Percentiles rank a stretch among this genome's conserved stretches.
These are phyloP conservation scores for Alternaria rosae DNA, from an alignment of 2,329 filamentous ascomycete species.

Conservation along the genomic window DNA sequence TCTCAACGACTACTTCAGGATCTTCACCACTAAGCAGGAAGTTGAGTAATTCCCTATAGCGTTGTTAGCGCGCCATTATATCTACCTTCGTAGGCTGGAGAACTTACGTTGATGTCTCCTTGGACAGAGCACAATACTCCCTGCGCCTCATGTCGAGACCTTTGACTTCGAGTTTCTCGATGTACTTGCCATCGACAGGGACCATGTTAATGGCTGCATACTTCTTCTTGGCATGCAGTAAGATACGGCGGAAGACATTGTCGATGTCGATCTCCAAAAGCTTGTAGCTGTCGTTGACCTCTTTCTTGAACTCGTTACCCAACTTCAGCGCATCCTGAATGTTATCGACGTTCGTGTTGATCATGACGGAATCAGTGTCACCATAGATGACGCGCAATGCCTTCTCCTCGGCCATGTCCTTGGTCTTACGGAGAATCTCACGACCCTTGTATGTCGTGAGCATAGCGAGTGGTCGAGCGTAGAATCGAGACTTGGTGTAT, in stretches of 20 bases:
- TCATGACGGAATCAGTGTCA: conserved; percentile 99
- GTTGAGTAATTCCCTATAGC: conserved; percentile 75
- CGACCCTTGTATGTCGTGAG: conserved; percentile 97
- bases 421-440: conserved; percentile 95
- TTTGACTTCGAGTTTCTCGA: conserved; percentile 97
- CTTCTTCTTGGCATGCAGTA: conserved; percentile 98
- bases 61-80: conserved; percentile 13
- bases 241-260: conserved; percentile 90
- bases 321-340: conserved; percentile 90
- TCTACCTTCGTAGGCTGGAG: neutral
- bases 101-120: conserved; percentile 80
- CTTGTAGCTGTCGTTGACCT: conserved; percentile 92
- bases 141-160: conserved; percentile 97
- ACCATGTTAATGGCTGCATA: conserved; percentile 96
- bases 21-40: conserved; percentile 95
- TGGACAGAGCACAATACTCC: conserved; percentile 94
- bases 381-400: conserved; percentile 96
- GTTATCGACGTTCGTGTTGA: conserved; percentile 97
- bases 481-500: conserved; percentile 96
- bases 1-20: conserved; percentile 82
- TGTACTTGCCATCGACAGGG: conserved; percentile 84
- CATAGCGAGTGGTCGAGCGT: conserved; percentile 91
- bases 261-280: conserved; percentile 98
- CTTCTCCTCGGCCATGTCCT: conserved; percentile 90
- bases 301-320: conserved; percentile 91